Evolutionary conservation across 768 basidiomycete species (phyloP), one percentile per base, ranked within the genome.

Genomic region (Lenzites betulinus): DNA sequence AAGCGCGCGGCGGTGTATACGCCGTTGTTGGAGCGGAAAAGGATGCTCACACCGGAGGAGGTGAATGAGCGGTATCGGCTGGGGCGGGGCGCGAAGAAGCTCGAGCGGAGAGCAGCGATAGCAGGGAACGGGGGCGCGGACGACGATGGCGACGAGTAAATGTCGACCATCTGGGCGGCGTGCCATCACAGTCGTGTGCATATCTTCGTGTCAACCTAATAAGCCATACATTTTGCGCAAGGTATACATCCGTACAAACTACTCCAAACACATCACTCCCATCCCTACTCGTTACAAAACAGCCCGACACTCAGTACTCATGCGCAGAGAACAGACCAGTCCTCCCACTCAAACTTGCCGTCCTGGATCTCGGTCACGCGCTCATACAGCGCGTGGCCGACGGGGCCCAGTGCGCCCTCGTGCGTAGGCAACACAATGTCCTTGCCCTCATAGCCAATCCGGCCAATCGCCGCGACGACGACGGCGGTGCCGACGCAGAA

Each of bases 401-500:
- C 79, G 18, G 74, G 75, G 1, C 83, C 83, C 47, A 82, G 69
- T 16, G 76, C 77, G 25, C 72, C 74, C 15, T 77, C 74, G 18
- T 86, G 84, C 12, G 81, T 83, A 0, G 88, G 90, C 39, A 93
- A 79, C 28, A 71, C 73, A 43, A 91, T 76, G 56, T 88, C 86
- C 67, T 81, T 76, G 42, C 84, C 86, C 33, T 84, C 76, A 70
- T 86, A 91, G 16, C 92, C 93, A 66, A 95, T 88, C 53, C 80
- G 83, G 63, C 88, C 80, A 0, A 89, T 83, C 3, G 88, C 82
- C 28, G 81, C 87, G 54, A 94, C 87, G 58, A 93, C 83, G 33
- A 84, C 91, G 7, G 92, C 93, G 0, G 89, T 92, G 71, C 95
- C 95, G 33, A 90, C 83, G 47, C 90, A 89, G 68, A 98, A 92